Conservation (phyloP, 2,329 filamentous ascomycete species). For the Pseudogymnoascus sp. region DNA sequence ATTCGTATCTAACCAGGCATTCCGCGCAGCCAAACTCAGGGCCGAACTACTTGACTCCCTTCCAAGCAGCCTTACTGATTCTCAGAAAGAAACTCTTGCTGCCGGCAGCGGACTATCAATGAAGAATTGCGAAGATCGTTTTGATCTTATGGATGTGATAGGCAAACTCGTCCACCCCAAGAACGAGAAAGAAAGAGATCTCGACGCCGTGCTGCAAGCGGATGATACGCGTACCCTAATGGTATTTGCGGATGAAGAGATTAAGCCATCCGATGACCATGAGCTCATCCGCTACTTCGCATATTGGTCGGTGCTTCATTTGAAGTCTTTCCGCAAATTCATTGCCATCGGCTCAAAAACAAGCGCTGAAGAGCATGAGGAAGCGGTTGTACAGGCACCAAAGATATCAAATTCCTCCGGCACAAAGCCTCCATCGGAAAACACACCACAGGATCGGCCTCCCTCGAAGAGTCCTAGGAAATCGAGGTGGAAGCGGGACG, state of each 20-base stretch:
- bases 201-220: conserved; percentile 19
- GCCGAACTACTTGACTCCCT: conserved; percentile 17
- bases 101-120: conserved; percentile 19
- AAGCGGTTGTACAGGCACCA: not conserved
- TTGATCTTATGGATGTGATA: conserved; percentile 10
- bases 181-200: not conserved
- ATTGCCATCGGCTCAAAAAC: conserved; percentile 38
- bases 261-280: conserved; percentile 52
- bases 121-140: conserved; percentile 19
- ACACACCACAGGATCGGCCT: not conserved
- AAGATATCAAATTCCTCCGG: not conserved
- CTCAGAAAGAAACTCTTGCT: conserved; percentile 19
- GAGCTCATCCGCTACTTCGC: conserved; percentile 56
- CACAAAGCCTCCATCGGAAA: not conserved
- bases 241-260: conserved; percentile 37
- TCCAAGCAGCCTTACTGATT: conserved; percentile 13
- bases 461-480: not conserved
- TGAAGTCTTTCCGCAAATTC: conserved; percentile 46
- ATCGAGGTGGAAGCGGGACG: not conserved
- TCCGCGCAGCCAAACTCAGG: conserved; percentile 22
- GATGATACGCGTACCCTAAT: conserved; percentile 31
- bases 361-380: not conserved
- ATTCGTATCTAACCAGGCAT: conserved; percentile 24
- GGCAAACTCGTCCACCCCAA: not conserved
- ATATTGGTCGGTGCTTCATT: conserved; percentile 43